These are phyloP conservation scores for Elsinoe ampelina DNA, from an alignment of 2,329 filamentous ascomycete species.

Conservation along the genomic window DNA sequence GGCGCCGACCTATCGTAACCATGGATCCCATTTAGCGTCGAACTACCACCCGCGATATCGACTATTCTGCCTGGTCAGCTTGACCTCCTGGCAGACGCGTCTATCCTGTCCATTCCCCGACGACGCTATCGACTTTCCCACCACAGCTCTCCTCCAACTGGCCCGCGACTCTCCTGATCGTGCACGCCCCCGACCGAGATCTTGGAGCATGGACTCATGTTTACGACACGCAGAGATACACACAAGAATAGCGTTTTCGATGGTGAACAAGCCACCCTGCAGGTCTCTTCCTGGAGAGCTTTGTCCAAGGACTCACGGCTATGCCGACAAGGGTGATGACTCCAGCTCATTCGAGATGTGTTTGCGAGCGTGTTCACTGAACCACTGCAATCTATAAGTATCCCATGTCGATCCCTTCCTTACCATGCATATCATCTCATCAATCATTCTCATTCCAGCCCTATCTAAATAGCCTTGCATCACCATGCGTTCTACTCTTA, in stretches of 20 bases:
- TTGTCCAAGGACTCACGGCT: background rate
- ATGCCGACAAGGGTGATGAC: background rate
- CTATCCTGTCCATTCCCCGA: background rate
- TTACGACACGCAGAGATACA: background rate
- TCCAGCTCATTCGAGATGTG: background rate
- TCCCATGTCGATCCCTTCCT: conserved; percentile 3
- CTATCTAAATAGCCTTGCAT: background rate
- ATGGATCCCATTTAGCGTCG: conserved; percentile 7
- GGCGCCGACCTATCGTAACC: conserved; percentile 2
- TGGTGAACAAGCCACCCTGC: conserved; percentile 10
- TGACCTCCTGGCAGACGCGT: background rate
- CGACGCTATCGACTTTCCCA: background rate
- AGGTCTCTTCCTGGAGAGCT: conserved; percentile 9
- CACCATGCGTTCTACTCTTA: conserved; percentile 3
- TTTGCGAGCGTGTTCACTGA: background rate
- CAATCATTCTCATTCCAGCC: background rate
- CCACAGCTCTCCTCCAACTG: background rate
- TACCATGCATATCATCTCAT: background rate
- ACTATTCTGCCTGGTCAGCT: background rate
- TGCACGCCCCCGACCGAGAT: background rate
- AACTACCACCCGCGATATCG: conserved; percentile 8
- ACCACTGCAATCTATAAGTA: conserved; percentile 9
- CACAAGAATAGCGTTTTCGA: conserved; percentile 1
- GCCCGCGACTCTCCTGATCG: background rate
- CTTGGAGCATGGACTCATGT: background rate